Base-by-base conservation (phyloP, 495 filamentous ascomycete genomes). In the Aspergillus ostianus region DNA sequence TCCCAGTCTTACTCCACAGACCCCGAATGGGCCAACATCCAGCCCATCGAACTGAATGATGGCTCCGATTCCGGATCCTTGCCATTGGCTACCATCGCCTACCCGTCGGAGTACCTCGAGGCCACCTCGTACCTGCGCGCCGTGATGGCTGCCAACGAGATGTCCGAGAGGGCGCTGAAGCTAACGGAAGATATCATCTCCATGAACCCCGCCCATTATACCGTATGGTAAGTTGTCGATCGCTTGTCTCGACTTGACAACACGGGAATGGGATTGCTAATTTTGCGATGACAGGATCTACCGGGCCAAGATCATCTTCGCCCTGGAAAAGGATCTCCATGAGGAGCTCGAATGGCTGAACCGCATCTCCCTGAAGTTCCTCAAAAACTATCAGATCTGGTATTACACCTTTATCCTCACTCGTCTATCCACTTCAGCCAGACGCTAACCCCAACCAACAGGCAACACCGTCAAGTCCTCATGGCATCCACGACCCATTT, bases 351-450 rank as follows among this genome's bases (percentile, higher is more conserved):
- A 80, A 46, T 98, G 92, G 91, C 73, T 98, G 21, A 96, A 97
- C 67, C 77, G 81, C 2, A 82, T 96, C 18, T 88, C 94, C 4
- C 75, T 96, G 47, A 82, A 84, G 26, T 86, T 96, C 67, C 84
- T 93, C 66, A 98, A 98, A 71, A 98, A 98, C 71, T 98, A 97
- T 75, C 94, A 98, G 72, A 98, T 98, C 69, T 98, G 94, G 82
- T 84, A 73, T 2, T 26, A 26, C 23, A 26, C 23, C 23, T 18
- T 55, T 18, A 51, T 41, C 17, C 23, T 46, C 15, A 13, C 6
- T 6, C 3, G 2, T 6, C 41, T 46, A 2, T 8, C 19, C 0
- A 6, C 8, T 12, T 6, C 17, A 32, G 13, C 55, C 29, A 12
- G 26, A 55, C 46, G 51, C 62, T 68, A 62, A 73, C 53, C 3